Conservation (phyloP, 2,329 filamentous ascomycete species). For the Phialophora tarda region DNA sequence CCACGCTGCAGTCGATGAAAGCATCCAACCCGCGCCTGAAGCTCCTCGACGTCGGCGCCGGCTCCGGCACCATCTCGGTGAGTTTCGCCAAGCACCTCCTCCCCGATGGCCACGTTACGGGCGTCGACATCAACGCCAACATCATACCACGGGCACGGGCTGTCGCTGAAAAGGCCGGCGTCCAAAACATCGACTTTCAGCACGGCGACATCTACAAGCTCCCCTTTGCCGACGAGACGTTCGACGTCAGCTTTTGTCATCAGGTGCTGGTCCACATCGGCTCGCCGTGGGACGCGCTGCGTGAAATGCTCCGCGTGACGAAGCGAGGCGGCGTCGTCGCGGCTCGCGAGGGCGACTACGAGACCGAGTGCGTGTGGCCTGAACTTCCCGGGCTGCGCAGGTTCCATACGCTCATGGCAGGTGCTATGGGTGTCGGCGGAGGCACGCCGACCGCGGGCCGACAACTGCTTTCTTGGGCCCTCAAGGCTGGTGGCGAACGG, state of each 20-base stretch:
- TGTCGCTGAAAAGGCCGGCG: conserved; percentile 40
- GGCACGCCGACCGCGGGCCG: conserved; percentile 37
- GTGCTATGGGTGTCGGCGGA: conserved; percentile 35
- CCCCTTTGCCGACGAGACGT: conserved; percentile 49
- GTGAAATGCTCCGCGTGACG: conserved; percentile 46
- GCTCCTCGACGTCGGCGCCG: conserved; percentile 56
- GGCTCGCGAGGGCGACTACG: conserved; percentile 41
- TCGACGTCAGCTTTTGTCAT: conserved; percentile 53
- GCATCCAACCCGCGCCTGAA: conserved; percentile 45
- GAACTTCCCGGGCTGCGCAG: conserved; percentile 44
- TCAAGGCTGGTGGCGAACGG: conserved; percentile 33
- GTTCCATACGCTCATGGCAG: conserved; percentile 39
- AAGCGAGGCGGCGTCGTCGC: conserved; percentile 53
- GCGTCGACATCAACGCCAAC: conserved; percentile 48
- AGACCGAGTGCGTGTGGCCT: conserved; percentile 45
- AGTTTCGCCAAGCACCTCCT: conserved; percentile 53
- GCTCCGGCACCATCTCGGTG: conserved; percentile 57
- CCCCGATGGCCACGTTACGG: conserved; percentile 49
- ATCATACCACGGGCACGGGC: conserved; percentile 45
- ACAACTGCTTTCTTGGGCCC: conserved; percentile 44
- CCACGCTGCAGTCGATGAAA: conserved; percentile 40
- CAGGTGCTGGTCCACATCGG: conserved; percentile 54
- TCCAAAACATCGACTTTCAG: conserved; percentile 44
- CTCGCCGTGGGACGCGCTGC: conserved; percentile 32
- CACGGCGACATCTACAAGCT: conserved; percentile 48